Evolutionary conservation across 306 rosid species (phyloP), one percentile per base, ranked within the genome.

Genomic region (Sicyos edulis): DNA sequence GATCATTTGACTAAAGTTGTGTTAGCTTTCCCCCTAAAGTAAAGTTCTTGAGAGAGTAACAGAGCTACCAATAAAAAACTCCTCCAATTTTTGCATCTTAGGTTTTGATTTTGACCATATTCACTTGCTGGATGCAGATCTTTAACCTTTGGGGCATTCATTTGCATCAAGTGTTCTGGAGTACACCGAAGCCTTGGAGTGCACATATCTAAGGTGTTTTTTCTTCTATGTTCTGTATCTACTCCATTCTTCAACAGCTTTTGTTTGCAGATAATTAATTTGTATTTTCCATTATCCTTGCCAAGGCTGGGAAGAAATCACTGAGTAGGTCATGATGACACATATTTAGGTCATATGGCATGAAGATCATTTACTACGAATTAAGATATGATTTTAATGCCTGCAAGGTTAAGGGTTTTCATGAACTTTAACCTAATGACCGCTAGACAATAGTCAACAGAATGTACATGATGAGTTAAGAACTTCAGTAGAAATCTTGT

Each of bases 91-190:
- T 17, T 8, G 4, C 19, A 24, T 54, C 5, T 74, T 24, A 32
- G 17, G 22, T 19, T 63, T 58, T 74, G 22, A 13, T 74, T 51
- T 53, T 51, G 70, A 62, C 73, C 37, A 52, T 1, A 20, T 49
- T 4, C 54, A 44, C 76, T 81, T 77, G 54, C 75, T 80, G 61
- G 59, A 61, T 49, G 72, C 85, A 92, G 96, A 83, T 90, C 96
- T 79, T 67, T 89, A 75, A 92, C 59, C 77, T 79, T 90, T 24
- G 96, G 98, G 71, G 90, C 81, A 73, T 85, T 88, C 68, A 90
- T 92, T 65, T 92, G 98, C 79, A 92, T 92, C 81, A 90, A 90
- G 87, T 92, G 98, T 75, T 92, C 96, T 14, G 98, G 96, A 57
- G 82, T 92, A 74, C 98, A 92, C 76, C 80, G 98, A 82, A 92